phyloP scores from a whole-genome alignment of 805 yeast species.

The Starmerella scarabaei region DNA sequence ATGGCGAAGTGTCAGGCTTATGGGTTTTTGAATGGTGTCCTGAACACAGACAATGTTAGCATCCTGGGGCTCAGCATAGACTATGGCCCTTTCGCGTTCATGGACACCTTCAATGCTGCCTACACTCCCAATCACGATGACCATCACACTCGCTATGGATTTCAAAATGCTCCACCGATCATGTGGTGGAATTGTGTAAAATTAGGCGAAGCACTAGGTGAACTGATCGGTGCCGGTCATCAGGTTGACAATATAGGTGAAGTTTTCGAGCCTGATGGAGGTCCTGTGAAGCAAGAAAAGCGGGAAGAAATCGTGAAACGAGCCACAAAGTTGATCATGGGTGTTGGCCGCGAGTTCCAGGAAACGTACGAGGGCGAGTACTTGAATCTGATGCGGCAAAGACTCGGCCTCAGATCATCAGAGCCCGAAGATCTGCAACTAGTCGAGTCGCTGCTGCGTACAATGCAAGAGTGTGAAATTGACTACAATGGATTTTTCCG shows the following conservation, averaged over 20 bases:
- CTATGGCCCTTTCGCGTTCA: slow-evolving; percentile 86
- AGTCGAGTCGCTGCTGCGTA: slow-evolving; percentile 47
- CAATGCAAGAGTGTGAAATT: slow-evolving; percentile 46
- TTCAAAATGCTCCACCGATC: slow-evolving; percentile 69
- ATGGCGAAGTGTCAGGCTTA: slow-evolving; percentile 82
- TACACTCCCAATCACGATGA: slow-evolving; percentile 91
- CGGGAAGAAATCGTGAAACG: slow-evolving; percentile 36
- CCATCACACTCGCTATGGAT: slow-evolving; percentile 53
- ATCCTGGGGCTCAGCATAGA: slow-evolving; percentile 80
- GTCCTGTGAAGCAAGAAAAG: slow-evolving; percentile 28
- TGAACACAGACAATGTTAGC: slow-evolving; percentile 89
- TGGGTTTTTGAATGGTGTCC: slow-evolving; percentile 87
- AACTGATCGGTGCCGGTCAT: slow-evolving; percentile 62
- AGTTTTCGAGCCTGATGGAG: slow-evolving; percentile 26
- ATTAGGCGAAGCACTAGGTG: slow-evolving; percentile 72
- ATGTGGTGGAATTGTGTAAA: slow-evolving; percentile 89
- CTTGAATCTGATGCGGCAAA: slow-evolving; percentile 40
- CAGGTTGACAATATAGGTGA: slow-evolving; percentile 35
- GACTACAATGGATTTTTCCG: slow-evolving; percentile 76
- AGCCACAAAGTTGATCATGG: slow-evolving; percentile 54
- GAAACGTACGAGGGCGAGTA: slow-evolving; percentile 47
- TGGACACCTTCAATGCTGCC: slow-evolving; percentile 70
- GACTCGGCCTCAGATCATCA: slow-evolving; percentile 51
- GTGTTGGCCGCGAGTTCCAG: slow-evolving; percentile 54
- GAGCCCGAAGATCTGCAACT: slow-evolving; percentile 30